Percentiles rank a stretch among this genome's conserved stretches.
Conservation (phyloP, 1,284 basidiomycete genomes). For the Kalmanozyma brasiliensis region DNA sequence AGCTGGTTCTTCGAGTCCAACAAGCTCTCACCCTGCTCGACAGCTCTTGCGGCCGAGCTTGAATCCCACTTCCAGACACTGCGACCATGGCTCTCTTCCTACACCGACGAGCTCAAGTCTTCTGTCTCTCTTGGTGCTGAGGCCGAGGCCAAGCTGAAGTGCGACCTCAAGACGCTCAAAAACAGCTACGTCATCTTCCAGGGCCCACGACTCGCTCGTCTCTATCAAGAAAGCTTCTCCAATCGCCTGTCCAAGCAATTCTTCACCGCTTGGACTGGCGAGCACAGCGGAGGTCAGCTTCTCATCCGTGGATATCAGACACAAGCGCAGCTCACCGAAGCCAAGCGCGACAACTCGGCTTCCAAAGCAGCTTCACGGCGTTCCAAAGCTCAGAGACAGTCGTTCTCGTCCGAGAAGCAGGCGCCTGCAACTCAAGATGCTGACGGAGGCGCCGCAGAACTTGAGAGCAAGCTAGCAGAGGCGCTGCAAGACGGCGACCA, state of each 20-base stretch:
- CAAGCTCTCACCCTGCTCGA: constrained; percentile 70
- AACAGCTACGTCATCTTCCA: constrained; percentile 71
- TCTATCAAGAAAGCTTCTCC: constrained; percentile 60
- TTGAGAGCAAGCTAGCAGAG: constrained; percentile 25
- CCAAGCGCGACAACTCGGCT: constrained; percentile 19
- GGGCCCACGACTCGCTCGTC: constrained; percentile 70
- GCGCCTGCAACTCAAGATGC: constrained; percentile 8
- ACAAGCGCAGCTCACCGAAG: constrained; percentile 28
- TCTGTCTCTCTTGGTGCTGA: constrained; percentile 70
- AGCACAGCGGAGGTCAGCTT: constrained; percentile 53
- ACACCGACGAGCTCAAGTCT: constrained; percentile 71
- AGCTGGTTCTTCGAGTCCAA: constrained; percentile 71
- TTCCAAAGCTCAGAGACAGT: constrained; percentile 11
- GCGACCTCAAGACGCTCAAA: constrained; percentile 65
- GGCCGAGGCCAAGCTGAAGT: constrained; percentile 72
- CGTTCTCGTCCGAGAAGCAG: constrained; percentile 24
- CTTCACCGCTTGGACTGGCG: constrained; percentile 58
- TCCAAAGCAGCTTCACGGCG: constrained; percentile 4
- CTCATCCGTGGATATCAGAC: constrained; percentile 48
- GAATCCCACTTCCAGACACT: constrained; percentile 65
- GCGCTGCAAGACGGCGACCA: constrained; percentile 23
- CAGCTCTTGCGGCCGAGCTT: constrained; percentile 71
- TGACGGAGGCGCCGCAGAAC: constrained; percentile 20
- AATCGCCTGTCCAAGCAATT: constrained; percentile 54
- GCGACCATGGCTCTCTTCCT: constrained; percentile 69